These are phyloP conservation scores for Stagonosporopsis tanaceti DNA, from an alignment of 2,329 filamentous ascomycete species.

Conservation along the genomic window DNA sequence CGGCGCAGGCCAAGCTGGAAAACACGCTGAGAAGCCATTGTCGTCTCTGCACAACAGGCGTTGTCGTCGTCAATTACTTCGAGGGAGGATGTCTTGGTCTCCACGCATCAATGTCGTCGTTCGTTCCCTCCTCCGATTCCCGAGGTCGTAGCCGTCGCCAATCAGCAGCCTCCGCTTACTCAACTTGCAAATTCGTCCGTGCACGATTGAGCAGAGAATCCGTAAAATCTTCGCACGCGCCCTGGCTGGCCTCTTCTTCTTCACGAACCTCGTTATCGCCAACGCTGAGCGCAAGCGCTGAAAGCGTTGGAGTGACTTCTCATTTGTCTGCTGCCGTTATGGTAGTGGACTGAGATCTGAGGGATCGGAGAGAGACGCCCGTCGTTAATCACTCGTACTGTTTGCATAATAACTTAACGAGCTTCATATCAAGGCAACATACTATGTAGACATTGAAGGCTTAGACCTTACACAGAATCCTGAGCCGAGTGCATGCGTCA, in stretches of 20 bases:
- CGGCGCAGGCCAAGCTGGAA: conserved; percentile 55
- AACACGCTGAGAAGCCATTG: conserved; percentile 56
- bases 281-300: conserved; percentile 46
- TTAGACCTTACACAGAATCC: background rate
- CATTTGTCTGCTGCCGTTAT: conserved; percentile 50
- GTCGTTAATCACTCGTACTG: conserved; percentile 63
- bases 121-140: conserved; percentile 34
- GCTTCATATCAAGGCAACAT: conserved; percentile 65
- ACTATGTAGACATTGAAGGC: conserved; percentile 5
- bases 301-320: conserved; percentile 47
- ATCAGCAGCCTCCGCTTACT: conserved; percentile 33
- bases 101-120: conserved; percentile 43
- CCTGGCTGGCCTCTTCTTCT: conserved; percentile 22
- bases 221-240: conserved; percentile 44
- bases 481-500: background rate
- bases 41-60: conserved; percentile 19
- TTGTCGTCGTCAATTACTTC: conserved; percentile 30
- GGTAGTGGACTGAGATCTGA: conserved; percentile 47
- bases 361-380: conserved; percentile 58
- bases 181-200: conserved; percentile 6
- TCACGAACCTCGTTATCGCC: conserved; percentile 53
- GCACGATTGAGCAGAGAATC: conserved; percentile 22
- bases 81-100: conserved; percentile 30
- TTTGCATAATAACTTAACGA: conserved; percentile 50
- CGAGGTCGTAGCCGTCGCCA: conserved; percentile 39